These are phyloP conservation scores for Penicillium occitanis DNA, from an alignment of 2,329 filamentous ascomycete genomes.

Conservation along the genomic window DNA sequence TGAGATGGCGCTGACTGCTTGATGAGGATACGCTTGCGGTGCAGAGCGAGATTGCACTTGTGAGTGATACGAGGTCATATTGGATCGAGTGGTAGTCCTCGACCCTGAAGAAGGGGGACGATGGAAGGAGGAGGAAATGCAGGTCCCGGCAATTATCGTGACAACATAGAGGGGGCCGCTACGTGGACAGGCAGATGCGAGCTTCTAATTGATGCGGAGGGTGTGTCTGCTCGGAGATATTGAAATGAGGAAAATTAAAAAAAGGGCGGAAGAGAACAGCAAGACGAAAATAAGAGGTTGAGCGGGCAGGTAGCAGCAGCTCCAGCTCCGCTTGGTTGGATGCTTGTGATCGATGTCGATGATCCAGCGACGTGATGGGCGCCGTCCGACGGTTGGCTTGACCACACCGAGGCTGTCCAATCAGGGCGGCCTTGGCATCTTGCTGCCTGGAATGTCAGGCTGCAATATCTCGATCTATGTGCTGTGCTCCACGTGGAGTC, in stretches of 20 bases:
- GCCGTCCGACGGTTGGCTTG: neutral
- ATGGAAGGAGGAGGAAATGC: constrained; percentile 26
- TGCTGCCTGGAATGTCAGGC: constrained; percentile 3
- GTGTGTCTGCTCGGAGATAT: neutral
- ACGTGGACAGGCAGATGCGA: constrained; percentile 5
- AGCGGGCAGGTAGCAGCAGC: constrained; percentile 8
- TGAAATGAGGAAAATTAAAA: neutral
- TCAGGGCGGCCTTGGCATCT: neutral
- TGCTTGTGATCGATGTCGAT: constrained; percentile 13
- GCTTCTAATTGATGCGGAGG: neutral
- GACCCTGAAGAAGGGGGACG: constrained; percentile 22
- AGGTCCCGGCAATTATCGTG: constrained; percentile 23
- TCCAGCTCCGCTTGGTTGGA: constrained; percentile 8
- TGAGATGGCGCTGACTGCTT: constrained; percentile 36
- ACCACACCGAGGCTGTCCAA: constrained; percentile 13
- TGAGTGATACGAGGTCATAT: constrained; percentile 36
- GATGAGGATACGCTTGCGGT: constrained; percentile 25
- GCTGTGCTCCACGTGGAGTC: constrained; percentile 5
- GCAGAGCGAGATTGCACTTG: constrained; percentile 32
- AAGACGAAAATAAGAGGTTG: constrained; percentile 1
- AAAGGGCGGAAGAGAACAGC: neutral
- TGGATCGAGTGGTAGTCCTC: constrained; percentile 27
- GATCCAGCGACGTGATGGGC: constrained; percentile 9
- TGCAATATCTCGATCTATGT: neutral
- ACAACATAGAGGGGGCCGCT: constrained; percentile 26